Evolutionary conservation across 805 yeast species (phyloP), one percentile per base, ranked within the genome.

Genomic region (Candida tibetensis): DNA sequence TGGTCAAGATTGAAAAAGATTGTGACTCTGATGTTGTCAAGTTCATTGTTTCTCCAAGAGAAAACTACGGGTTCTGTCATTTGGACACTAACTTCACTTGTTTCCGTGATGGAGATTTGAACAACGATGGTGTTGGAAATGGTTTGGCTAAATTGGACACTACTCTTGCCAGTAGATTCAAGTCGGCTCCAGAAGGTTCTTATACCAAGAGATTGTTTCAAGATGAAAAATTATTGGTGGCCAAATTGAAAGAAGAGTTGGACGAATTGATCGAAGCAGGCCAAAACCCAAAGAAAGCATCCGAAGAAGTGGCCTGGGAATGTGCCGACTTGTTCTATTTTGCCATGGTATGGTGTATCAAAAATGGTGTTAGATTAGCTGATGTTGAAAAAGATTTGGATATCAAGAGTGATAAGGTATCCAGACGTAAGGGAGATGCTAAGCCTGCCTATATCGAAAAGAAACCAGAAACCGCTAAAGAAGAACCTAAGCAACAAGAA

Each of bases 371-470:
- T 22, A 65, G 83, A 17, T 66, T 89, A 52, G 68, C 75, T 6
- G 97, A 90, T 52, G 81, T 93, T 31, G 96, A 90, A 66, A 74
- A 72, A 49, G 88, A 91, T 62, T 72, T 93, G 55, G 90, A 87
- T 55, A 62, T 81, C 57, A 93, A 93, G 71, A 76, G 87, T 32
- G 66, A 82, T 54, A 91, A 91, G 64, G 88, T 93, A 42, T 81
- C 95, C 2, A 79, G 99, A 65, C 78, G 99, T 59, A 84, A 81
- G 64, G 99, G 99, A 37, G 96, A 93, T 66, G 98, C 99, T 31
- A 91, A 91, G 64, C 81, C 86, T 17, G 80, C 82, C 57, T 93
- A 84, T 62, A 45, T 79, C 34, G 62, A 71, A 45, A 40, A 53
- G 42, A 47, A 51, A 17, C 48, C 41, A 6, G 40, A 42, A 36